Evolutionary conservation across 2,329 filamentous ascomycete species (phyloP), one percentile per base, ranked within the genome.

Genomic region (Curvularia verruculosa): DNA sequence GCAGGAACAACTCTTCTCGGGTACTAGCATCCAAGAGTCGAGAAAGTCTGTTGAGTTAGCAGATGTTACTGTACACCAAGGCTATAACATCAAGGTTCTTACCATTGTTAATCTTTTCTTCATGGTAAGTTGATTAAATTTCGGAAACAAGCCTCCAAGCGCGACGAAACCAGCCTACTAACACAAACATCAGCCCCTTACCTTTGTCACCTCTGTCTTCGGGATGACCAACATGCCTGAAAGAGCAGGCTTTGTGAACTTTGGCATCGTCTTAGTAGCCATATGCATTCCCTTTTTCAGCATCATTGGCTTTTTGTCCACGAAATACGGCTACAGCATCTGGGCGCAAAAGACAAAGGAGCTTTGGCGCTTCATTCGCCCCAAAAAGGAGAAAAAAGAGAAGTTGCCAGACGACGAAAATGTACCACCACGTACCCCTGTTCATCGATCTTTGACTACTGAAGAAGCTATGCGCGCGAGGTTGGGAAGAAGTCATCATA

Each of bases 21-120:
- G 86, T 2, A 87, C 85, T n/a, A 82, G 80, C 2, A 86, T 89
- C 53, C 82, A 85, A 64, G 85, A 88, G 69, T 83, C 80, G 39
- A 76, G 85, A 13, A 82, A 85, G 62, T 85, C 83, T 15, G 85
- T 89, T 34, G 84, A 87, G 56, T 69, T 81, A 46, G 76, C 79
- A 1, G 78, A 79, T 44, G 81, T 82, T 12, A 82, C 81, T 0
- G 80, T 83, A 19, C 75, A 82, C 54, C 85, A 88, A 68, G 85
- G 86, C 1, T 82, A 86, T 59, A 87, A 87, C 66, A 86, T 87
- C 65, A 85, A 85, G 61, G 63, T 74, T 0, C 43, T 88, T 45
- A 87, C 85, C 4, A 79, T 86, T 47, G 84, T 87, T 34, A 85
- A 83, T 45, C 83, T 87, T 68, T 81, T 87, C 61, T 87, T 87